phyloP scores from a whole-genome alignment of 148 eudicot species.

The Amaranthus cruentus region DNA sequence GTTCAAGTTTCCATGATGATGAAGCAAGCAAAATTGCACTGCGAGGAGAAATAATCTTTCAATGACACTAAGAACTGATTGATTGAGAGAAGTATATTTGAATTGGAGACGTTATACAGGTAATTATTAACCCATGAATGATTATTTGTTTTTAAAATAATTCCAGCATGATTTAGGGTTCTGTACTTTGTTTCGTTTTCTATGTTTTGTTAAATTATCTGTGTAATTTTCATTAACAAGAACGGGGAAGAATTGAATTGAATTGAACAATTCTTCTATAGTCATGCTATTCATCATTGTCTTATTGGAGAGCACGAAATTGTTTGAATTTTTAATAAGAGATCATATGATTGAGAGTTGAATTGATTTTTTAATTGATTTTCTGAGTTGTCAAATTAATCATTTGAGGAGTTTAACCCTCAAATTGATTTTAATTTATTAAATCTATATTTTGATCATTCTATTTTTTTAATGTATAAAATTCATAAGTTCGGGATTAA shows the following conservation, averaged over 20 bases:
- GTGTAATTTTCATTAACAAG: not conserved
- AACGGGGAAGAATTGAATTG: not conserved
- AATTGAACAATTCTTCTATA: not conserved
- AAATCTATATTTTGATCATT: not conserved
- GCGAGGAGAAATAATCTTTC: too few species aligned
- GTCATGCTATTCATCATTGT: slow-evolving; percentile 10
- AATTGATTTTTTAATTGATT: slow-evolving; percentile 7
- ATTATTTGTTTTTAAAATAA: not conserved
- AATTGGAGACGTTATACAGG: not conserved
- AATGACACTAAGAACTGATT: not conserved
- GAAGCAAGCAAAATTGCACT: too few species aligned
- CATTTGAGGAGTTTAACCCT: not conserved
- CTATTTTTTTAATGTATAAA: not conserved
- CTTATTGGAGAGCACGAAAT: not conserved
- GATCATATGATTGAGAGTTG: not conserved
- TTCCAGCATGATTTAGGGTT: slow-evolving; percentile 1
- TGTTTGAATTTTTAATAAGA: not conserved
- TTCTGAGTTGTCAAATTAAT: not conserved
- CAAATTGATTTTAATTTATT: not conserved
- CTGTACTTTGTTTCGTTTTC: not conserved
- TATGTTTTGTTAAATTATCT: not conserved
- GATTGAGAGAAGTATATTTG: too few species aligned
- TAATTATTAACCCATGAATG: not conserved
- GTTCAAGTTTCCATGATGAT: too few species aligned
- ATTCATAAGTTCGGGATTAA: not conserved